These are phyloP conservation scores for Copromyces sp. DNA, from an alignment of 495 filamentous ascomycete genomes.

Conservation along the genomic window DNA sequence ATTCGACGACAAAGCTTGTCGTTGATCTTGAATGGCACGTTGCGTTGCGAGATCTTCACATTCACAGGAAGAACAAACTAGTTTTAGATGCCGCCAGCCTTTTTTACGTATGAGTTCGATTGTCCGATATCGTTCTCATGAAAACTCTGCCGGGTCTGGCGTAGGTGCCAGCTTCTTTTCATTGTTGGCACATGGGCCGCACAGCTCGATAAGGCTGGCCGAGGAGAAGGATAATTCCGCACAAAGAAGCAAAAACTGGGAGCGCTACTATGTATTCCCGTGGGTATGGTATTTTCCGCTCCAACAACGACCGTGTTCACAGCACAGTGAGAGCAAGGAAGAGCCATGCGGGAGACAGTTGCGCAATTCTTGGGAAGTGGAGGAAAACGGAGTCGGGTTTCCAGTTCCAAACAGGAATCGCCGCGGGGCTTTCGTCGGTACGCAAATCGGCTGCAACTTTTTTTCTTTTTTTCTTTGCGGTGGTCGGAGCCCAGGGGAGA, in stretches of 20 bases:
- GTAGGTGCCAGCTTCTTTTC: not conserved
- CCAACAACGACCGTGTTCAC: not conserved
- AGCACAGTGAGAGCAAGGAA: not conserved
- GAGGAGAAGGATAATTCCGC: not conserved
- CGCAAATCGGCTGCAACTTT: not conserved
- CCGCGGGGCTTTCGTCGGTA: not conserved
- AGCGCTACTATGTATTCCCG: not conserved
- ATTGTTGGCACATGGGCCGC: not conserved
- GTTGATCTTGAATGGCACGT: not conserved
- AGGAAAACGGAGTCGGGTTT: not conserved
- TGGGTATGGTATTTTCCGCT: not conserved
- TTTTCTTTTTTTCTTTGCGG: not conserved
- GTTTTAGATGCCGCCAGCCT: not conserved
- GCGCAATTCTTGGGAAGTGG: not conserved
- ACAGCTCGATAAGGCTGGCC: not conserved
- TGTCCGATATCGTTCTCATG: not conserved
- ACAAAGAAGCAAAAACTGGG: not conserved
- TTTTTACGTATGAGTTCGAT: not conserved
- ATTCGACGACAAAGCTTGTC: not conserved
- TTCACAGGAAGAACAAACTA: not conserved
- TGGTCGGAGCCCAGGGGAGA: not conserved
- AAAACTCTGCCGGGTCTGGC: not conserved
- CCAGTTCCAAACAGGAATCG: not conserved
- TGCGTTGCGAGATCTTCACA: not conserved
- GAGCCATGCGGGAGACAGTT: not conserved